A percentile compares a stretch with the other conserved stretches of the same genome.
Conservation (phyloP, 108 stramenopile genomes). For the Fistulifera pelliculosa region DNA sequence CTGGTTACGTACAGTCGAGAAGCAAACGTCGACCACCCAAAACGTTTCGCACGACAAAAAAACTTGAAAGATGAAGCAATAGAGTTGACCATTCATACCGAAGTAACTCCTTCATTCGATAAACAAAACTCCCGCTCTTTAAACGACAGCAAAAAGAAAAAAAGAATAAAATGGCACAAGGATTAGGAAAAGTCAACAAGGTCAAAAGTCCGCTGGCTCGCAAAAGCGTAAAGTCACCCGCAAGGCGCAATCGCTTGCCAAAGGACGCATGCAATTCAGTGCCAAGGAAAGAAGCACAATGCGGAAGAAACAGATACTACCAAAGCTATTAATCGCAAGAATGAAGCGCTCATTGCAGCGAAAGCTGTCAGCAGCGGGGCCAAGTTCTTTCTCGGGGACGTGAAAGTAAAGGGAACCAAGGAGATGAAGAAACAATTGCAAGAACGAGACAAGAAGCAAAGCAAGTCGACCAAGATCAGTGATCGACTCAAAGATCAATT, state of each 20-base stretch:
- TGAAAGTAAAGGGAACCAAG: conserved; percentile 52
- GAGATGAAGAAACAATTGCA: conserved; percentile 33
- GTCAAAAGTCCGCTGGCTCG: conserved; percentile 23
- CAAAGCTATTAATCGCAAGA: conserved; percentile 72
- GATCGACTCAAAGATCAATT: conserved; percentile 55
- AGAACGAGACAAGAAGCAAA: conserved; percentile 57
- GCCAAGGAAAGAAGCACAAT: conserved; percentile 5
- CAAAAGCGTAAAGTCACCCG: conserved; percentile 22
- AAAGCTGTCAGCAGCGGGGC: conserved; percentile 52
- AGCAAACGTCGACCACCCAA: no score
- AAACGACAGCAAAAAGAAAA: conserved; percentile 23
- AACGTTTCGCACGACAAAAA: no score
- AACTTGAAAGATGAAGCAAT: no score
- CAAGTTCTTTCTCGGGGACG: conserved; percentile 61
- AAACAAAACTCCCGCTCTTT: no score
- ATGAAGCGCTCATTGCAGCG: conserved; percentile 66
- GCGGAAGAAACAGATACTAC: conserved; percentile 39
- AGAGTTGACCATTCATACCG: no score
- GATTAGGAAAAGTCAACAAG: conserved; percentile 28
- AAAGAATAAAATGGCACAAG: conserved; percentile 52
- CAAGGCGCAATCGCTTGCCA: conserved; percentile 18
- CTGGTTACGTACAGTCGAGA: no score
- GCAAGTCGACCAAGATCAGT: conserved; percentile 49
- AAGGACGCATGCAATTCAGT: conserved; percentile 40
- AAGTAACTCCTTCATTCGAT: no score